Conservation (phyloP, 495 filamentous ascomycete species). For the Aspergillus bridgeri region DNA sequence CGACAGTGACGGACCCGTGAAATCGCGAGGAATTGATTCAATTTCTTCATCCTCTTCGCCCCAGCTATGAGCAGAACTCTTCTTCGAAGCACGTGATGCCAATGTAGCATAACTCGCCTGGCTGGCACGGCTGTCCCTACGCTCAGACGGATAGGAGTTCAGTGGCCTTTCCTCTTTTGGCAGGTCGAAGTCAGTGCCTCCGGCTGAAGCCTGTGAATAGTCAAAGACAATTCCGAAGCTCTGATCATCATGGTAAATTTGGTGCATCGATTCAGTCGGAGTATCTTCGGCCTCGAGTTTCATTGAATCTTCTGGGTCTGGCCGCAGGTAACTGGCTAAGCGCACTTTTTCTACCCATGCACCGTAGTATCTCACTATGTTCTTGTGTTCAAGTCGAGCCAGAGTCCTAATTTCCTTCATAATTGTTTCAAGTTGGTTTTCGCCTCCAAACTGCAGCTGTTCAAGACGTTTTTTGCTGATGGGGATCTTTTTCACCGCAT, state of each 20-base stretch:
- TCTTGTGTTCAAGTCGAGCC: constrained; percentile 50
- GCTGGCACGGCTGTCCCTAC: constrained; percentile 21
- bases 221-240: constrained; percentile 46
- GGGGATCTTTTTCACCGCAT: constrained; percentile 54
- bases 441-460: constrained; percentile 42
- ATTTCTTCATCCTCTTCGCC: constrained; percentile 37
- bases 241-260: constrained; percentile 23
- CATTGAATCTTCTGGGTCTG: constrained; percentile 16
- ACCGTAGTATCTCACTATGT: constrained; percentile 53
- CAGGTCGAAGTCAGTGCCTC: constrained; percentile 5
- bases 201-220: constrained; percentile 24
- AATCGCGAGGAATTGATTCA: constrained; percentile 41
- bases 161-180: constrained; percentile 26
- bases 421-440: constrained; percentile 47
- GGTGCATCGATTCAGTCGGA: constrained; percentile 10
- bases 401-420: constrained; percentile 54
- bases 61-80: constrained; percentile 28
- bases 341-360: constrained; percentile 51
- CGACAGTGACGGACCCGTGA: constrained; percentile 27
- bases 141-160: constrained; percentile 17
- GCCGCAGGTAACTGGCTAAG: constrained; percentile 16
- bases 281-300: constrained; percentile 19
- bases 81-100: constrained; percentile 29
- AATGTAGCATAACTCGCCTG: constrained; percentile 8
- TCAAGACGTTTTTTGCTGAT: constrained; percentile 45